A percentile compares a stretch with the other conserved stretches of the same genome.
phyloP scores from a whole-genome alignment of 75 land plant genomes.

The Selaginella tamariscina region DNA sequence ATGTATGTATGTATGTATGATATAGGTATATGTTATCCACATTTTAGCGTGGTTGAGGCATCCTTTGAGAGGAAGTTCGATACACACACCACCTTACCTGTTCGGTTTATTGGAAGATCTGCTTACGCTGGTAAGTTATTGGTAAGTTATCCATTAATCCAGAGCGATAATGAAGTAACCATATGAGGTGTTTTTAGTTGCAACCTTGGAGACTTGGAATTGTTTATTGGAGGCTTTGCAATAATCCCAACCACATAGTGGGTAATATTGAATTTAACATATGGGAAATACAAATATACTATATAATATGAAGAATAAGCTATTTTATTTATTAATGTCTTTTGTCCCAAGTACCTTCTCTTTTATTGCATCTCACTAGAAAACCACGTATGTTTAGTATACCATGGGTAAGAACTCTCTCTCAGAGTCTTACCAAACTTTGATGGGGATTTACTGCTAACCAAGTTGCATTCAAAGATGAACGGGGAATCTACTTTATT shows the following conservation, averaged over 20 bases:
- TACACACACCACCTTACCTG: not conserved
- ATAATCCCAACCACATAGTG: not conserved
- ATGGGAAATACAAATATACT: not conserved
- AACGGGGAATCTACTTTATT: too few species aligned
- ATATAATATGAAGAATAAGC: too few species aligned
- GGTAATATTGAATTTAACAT: not conserved
- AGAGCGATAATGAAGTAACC: not conserved
- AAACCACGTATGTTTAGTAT: not conserved
- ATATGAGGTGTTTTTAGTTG: not conserved
- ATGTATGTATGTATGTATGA: too few species aligned
- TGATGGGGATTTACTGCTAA: too few species aligned
- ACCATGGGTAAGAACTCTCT: not conserved
- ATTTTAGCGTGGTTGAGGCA: not conserved
- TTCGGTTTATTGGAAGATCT: not conserved
- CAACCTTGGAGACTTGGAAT: slow-evolving; percentile 3
- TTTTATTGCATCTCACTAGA: not conserved
- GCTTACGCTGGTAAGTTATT: too few species aligned
- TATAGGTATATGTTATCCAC: not conserved
- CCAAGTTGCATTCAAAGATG: too few species aligned
- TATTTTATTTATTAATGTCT: not conserved
- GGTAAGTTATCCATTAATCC: not conserved
- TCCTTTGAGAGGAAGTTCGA: not conserved
- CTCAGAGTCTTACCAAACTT: too few species aligned
- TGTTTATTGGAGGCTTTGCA: slow-evolving; percentile 9
- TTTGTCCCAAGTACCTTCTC: not conserved